These are phyloP conservation scores for Cardiosporidium cionae DNA, from an alignment of 169 alveolate species.

Conservation along the genomic window DNA sequence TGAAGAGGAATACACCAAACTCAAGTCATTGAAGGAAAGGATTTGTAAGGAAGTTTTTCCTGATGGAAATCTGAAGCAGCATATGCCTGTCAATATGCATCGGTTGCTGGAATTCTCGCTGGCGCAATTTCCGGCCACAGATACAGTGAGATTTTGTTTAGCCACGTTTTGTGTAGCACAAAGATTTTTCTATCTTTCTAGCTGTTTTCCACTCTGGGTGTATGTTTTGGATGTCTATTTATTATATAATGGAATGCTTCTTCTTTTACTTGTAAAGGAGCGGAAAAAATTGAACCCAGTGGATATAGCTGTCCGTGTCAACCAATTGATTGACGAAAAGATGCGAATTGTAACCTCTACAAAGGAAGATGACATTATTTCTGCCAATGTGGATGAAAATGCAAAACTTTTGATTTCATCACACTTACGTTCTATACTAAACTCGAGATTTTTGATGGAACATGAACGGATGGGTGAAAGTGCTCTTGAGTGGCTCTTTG, in stretches of 20 bases:
- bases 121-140: constrained; percentile 11
- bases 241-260: no score
- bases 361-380: constrained; percentile 32
- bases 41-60: constrained; percentile 69
- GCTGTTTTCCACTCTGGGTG: no score
- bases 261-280: no score
- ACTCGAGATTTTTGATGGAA: constrained; percentile 83
- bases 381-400: constrained; percentile 82
- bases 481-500: constrained; percentile 91
- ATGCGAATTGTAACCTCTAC: constrained; percentile 56
- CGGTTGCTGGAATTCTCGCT: constrained; percentile 49
- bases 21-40: constrained; percentile 4
- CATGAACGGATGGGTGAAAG: constrained; percentile 84
- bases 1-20: constrained; percentile 24
- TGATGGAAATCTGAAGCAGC: constrained; percentile 90
- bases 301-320: constrained; percentile 61
- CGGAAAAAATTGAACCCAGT: constrained; percentile 51
- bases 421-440: constrained; percentile 83
- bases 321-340: constrained; percentile 52
- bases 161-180: no score
- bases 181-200: no score
- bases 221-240: no score
- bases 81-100: constrained; percentile 89
- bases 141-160: no score
- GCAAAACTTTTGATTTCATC: constrained; percentile 80